Evolutionary conservation across 1,284 basidiomycete species (phyloP), one percentile per base, ranked within the genome.

Genomic region (Xerocomus minutiporus): DNA sequence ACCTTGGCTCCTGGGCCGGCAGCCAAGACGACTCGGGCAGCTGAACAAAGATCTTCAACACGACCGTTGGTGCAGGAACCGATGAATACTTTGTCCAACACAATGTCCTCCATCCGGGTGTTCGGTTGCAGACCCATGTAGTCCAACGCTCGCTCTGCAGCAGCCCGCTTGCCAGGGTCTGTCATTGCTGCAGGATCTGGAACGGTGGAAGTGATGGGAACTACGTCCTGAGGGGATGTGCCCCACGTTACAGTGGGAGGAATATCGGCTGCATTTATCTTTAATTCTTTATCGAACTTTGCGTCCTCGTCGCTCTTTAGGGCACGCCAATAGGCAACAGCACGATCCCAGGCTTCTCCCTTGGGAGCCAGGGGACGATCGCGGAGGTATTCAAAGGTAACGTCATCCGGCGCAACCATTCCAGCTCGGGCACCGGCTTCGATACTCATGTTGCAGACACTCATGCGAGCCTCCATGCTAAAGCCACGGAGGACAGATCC

Each of bases 381-480:
- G 57, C 82, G 83, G 58, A 97, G 85, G 73, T 97, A 97, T 47
- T 79, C 78, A 69, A 97, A 95, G 8, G 95, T 97, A 58, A 88
- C 75, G 35, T 96, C 90, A 69, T 97, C 94, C 1, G 94, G 93
- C 11, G 93, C 94, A 58, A 97, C 83, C 92, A 97, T 94, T 53
- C 94, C 94, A 6, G 93, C 93, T 63, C 94, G 84, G 58, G 94
- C 95, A 66, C 94, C 94, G 55, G 86, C 95, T 73, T 97, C 94
- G 69, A 97, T 97, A 58, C 91, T 93, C 94, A 97, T 97, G 76
- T 97, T 97, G 74, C 93, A 97, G 61, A 93, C 92, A 61, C 91
- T 94, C 93, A 97, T 97, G 48, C 93, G 84, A 38, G 90, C 92
- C 70, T 97, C 94, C 92, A 97, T 95, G 65, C 88, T 92, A 67